Evolutionary conservation across 805 yeast species (phyloP).

Genomic region (Saturnispora dispora): DNA sequence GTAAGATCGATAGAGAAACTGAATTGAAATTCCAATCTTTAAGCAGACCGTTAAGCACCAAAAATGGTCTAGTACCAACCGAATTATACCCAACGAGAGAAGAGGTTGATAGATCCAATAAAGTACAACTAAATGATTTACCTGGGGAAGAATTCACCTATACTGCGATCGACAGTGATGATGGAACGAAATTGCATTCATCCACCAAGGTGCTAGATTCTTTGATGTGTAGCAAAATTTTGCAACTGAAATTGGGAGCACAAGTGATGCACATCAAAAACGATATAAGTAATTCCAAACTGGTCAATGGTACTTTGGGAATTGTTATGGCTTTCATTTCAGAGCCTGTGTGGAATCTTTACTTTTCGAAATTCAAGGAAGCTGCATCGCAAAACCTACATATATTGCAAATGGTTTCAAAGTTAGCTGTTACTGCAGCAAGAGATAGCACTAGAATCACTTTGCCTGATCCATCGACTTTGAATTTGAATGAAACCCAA

Average conservation of each 20-base stretch:
- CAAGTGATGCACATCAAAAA: constrained; percentile 94
- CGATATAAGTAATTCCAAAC: constrained; percentile 43
- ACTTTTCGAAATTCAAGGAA: constrained; percentile 10
- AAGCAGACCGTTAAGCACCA: constrained; percentile 47
- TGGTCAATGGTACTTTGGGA: constrained; percentile 92
- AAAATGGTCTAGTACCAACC: constrained; percentile 80
- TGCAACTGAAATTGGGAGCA: constrained; percentile 71
- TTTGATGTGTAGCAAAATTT: constrained; percentile 59
- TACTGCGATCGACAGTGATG: constrained; percentile 33
- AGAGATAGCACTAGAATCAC: constrained; percentile 7
- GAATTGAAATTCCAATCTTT: constrained; percentile 40
- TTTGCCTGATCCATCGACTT: constrained; percentile 7
- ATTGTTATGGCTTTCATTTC: constrained; percentile 48
- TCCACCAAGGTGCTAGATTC: constrained; percentile 23
- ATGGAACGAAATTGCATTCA: constrained; percentile 7
- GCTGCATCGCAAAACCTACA: constrained; percentile 5
- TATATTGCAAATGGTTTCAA: constrained; percentile 8
- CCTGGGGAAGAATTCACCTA: constrained; percentile 39
- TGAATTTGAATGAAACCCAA: constrained; percentile 7
- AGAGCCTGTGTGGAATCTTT: constrained; percentile 22
- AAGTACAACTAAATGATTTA: constrained; percentile 38
- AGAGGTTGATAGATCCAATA: constrained; percentile 77
- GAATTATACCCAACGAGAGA: constrained; percentile 78
- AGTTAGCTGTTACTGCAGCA: constrained; percentile 1
- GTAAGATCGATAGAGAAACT: constrained; percentile 46